Base-by-base conservation (phyloP, 2,329 filamentous ascomycete species). In the Xylogone sp. region DNA sequence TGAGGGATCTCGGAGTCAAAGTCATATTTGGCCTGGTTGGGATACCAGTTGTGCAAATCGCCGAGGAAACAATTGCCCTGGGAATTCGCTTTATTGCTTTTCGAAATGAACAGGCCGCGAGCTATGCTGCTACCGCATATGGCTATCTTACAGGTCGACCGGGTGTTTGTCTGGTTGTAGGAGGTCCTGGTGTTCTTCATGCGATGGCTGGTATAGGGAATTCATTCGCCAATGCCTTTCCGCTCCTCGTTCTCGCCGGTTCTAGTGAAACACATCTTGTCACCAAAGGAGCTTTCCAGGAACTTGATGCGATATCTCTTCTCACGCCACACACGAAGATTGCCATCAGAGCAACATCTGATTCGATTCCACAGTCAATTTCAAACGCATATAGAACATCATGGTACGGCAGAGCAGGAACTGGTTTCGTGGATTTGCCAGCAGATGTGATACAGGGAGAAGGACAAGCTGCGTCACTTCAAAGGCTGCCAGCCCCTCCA, bases 1-100 rank as follows among this genome's bases (percentile, higher is more conserved):
- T 65, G 12, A 56, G 62, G 19, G 53, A 63, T 19, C 56, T 66
- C 9, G 60, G 60, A 16, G 53, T 65, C 10, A 60, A 58, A 34
- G 58, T 65, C 2, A 64, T 65, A 46, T 65, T 64, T 50, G 61
- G 61, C 10, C 54, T 65, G 5, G 59, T 66, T 8, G 61, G 62
- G 45, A 62, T 65, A 10, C 78, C 78, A 9, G 74, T 81, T 6
- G 75, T 79, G 22, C 76, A 81, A 50, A 79, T 82, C 39, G 79
- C 76, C 20, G 77, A 82, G 62, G 74, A 80, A 64, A 76, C 74
- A 47, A 76, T 82, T 60, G 74, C 76, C 48, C 65, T 80, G 42
- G 79, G 79, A 1, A 80, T 83, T 54, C 72, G 76, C 24, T 82
- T 82, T 63, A 75, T 82, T 48, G 78, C 73, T 21, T 82, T 82